These are phyloP conservation scores for Biscogniauxia sp. DNA, from an alignment of 2,329 filamentous ascomycete species.

Conservation along the genomic window DNA sequence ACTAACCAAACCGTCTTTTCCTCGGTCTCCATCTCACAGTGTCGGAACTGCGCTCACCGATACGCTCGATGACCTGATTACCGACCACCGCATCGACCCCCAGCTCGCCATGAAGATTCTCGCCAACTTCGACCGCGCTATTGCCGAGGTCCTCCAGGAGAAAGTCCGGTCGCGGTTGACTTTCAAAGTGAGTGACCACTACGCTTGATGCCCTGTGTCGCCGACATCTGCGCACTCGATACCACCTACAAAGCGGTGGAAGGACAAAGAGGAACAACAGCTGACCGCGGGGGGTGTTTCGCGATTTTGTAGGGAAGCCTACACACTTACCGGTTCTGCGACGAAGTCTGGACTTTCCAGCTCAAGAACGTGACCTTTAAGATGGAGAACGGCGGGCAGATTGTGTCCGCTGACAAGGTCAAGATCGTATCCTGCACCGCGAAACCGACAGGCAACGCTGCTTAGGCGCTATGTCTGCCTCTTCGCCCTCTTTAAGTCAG, in stretches of 20 bases:
- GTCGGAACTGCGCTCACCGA: constrained; percentile 92
- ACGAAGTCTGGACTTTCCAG: constrained; percentile 99
- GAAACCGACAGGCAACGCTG: constrained; percentile 49
- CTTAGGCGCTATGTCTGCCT: constrained; percentile 9
- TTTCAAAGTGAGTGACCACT: constrained; percentile 73
- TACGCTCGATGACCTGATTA: constrained; percentile 95
- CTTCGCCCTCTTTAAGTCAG: too few species aligned
- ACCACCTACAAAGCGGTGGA: too few species aligned
- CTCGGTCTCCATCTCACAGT: constrained; percentile 48
- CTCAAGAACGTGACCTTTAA: constrained; percentile 99
- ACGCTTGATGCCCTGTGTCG: too few species aligned
- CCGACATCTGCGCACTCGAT: background rate
- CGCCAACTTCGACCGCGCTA: constrained; percentile 88
- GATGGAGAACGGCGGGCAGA: constrained; percentile 74
- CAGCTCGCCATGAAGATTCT: constrained; percentile 99
- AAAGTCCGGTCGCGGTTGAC: constrained; percentile 87
- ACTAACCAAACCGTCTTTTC: constrained; percentile 14
- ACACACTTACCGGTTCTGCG: constrained; percentile 98
- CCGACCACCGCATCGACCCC: constrained; percentile 90
- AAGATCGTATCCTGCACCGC: constrained; percentile 99
- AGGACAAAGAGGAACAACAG: background rate
- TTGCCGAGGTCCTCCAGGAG: constrained; percentile 86
- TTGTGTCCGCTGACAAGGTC: constrained; percentile 82
- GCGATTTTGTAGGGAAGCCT: constrained; percentile 71
- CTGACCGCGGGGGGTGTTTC: constrained; percentile 3